Conservation (phyloP, 2,329 filamentous ascomycete genomes). For the Waltergamsia citrina region DNA sequence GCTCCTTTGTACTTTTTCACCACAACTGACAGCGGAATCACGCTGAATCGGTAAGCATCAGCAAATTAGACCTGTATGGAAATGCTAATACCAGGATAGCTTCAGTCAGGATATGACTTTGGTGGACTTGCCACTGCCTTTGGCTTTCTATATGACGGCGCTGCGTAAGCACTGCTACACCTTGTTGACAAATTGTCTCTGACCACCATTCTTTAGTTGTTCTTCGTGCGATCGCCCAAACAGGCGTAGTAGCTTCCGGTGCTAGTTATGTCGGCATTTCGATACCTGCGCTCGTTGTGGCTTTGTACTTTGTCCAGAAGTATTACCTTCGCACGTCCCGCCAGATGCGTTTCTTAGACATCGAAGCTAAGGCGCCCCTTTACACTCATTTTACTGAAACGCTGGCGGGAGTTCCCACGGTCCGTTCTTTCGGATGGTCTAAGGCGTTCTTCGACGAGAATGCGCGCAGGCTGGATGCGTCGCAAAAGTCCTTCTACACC, state of each 20-base stretch:
- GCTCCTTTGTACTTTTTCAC: constrained; percentile 24
- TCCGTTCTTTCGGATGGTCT: constrained; percentile 13
- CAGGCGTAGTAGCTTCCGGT: constrained; percentile 1
- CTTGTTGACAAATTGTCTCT: constrained; percentile 6
- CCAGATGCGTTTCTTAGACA: constrained; percentile 42
- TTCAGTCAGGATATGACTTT: constrained; percentile 33
- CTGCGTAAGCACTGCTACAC: not conserved
- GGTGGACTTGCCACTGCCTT: constrained; percentile 27
- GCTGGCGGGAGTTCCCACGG: constrained; percentile 11
- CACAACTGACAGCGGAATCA: constrained; percentile 20
- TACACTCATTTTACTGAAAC: constrained; percentile 27
- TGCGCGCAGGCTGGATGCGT: constrained; percentile 25
- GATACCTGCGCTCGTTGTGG: constrained; percentile 23
- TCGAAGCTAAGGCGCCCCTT: constrained; percentile 40
- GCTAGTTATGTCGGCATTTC: constrained; percentile 24
- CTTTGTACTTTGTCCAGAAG: constrained; percentile 10
- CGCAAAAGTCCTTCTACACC: constrained; percentile 16
- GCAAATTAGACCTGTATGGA: not conserved
- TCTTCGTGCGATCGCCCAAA: constrained; percentile 10
- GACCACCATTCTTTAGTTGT: constrained; percentile 15
- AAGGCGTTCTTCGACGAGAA: constrained; percentile 27
- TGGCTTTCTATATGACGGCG: constrained; percentile 15
- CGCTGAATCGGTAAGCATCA: constrained; percentile 20
- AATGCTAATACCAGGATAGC: constrained; percentile 16
- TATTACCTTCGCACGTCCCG: constrained; percentile 37